These are phyloP conservation scores for Dendrobium catenatum DNA, from an alignment of 106 monocot species.

Conservation along the genomic window DNA sequence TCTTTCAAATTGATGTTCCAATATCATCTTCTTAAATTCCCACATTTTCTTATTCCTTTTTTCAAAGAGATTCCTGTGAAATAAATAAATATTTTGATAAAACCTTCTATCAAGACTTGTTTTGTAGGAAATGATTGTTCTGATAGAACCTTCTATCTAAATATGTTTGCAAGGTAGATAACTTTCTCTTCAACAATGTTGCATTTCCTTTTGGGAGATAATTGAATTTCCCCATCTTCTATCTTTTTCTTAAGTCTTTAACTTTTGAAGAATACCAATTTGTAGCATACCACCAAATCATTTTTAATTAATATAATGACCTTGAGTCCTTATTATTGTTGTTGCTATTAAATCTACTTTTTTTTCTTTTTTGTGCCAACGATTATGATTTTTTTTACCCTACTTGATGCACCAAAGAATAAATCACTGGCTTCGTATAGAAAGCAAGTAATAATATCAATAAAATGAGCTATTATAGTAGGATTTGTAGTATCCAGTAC, in stretches of 20 bases:
- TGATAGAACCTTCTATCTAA: too few relatives aligned
- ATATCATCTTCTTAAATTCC: too few relatives aligned
- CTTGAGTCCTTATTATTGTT: too few relatives aligned
- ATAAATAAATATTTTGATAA: too few relatives aligned
- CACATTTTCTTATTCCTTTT: too few relatives aligned
- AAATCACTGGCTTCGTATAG: constrained; percentile 10
- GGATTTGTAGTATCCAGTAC: too few relatives aligned
- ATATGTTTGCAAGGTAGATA: background rate
- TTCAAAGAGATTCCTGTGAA: too few relatives aligned
- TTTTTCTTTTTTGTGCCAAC: constrained; percentile 9
- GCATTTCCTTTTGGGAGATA: background rate
- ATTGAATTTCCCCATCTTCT: background rate
- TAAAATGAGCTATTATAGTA: background rate
- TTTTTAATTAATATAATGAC: too few relatives aligned
- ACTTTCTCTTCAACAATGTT: background rate
- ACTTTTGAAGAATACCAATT: background rate
- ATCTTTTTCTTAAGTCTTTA: background rate
- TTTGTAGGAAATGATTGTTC: too few relatives aligned
- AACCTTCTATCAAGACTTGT: too few relatives aligned
- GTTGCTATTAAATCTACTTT: background rate
- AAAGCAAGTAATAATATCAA: background rate
- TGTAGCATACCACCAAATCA: too few relatives aligned
- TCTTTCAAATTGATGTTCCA: too few relatives aligned
- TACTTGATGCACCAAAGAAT: constrained; percentile 10
- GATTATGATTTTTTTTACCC: background rate